Conservation (phyloP, 768 basidiomycete species). For the Kwoniella europaea region DNA sequence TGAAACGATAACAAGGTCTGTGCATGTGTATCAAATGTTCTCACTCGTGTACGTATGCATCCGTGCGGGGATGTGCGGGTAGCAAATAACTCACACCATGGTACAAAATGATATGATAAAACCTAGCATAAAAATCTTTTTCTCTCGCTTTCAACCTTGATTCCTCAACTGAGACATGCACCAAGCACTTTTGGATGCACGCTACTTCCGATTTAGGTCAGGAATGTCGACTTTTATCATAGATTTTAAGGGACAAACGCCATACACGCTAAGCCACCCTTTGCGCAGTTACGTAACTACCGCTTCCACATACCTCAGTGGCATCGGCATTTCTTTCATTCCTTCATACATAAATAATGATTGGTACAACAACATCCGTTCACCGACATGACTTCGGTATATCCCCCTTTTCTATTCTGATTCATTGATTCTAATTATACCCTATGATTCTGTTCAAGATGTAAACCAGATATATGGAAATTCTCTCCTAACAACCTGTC, state of each 20-base stretch:
- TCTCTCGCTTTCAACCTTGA: neutral
- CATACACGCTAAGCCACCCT: slow-evolving; percentile 13
- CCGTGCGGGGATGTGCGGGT: neutral
- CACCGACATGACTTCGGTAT: neutral
- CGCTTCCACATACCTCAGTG: neutral
- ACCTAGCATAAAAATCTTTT: neutral
- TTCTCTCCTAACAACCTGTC: slow-evolving; percentile 61
- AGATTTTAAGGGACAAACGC: neutral
- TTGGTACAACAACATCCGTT: slow-evolving; percentile 3
- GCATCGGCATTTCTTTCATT: neutral
- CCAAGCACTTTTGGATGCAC: neutral
- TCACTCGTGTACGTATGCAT: no score
- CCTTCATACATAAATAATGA: neutral
- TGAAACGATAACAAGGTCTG: neutral
- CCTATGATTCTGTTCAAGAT: slow-evolving; percentile 30
- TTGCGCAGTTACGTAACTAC: slow-evolving; percentile 3
- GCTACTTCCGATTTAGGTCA: slow-evolving; percentile 5
- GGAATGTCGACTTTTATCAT: neutral
- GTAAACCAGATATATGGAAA: slow-evolving; percentile 38
- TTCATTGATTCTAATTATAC: slow-evolving; percentile 1
- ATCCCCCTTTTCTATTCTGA: neutral
- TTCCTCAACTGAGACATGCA: neutral
- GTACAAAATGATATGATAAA: no score
- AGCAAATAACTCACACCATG: neutral
- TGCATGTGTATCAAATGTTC: no score